Evolutionary conservation across 139 green algal genomes (phyloP), one percentile per base, ranked within the genome.

Genomic region (Choricystis sp.): DNA sequence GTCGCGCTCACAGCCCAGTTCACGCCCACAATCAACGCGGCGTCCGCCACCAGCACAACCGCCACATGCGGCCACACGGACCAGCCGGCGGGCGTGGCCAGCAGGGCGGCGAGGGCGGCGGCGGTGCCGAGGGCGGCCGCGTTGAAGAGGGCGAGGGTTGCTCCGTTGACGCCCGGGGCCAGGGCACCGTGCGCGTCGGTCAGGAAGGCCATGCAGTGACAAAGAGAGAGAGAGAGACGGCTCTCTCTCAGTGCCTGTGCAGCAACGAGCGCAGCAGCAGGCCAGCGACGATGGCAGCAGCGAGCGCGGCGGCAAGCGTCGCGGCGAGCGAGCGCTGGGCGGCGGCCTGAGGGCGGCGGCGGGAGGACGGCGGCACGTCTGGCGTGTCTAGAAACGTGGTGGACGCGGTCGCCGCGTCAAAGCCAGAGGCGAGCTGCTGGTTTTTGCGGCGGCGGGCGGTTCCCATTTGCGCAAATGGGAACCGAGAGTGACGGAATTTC

Each of bases 141-240:
- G 65, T 85, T 85, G 1, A 85, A 29, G 4, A 78, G 40, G 21
- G 80, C 24, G 0, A 86, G 66, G 3, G 79, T 85, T 25, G 74
- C 19, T 19, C 74, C 67, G 31, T 86, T 86, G 5, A 80, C 74
- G 26, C 80, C 80, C 2, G 31, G 58, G 1, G 69, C 55, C 4
- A 85, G 25, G 14, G 75, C 75, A 24, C 80, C 78, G 24, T 57
- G 40, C 3, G 77, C 65, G 31, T 81, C 72, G 21, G 73, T 59
- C 3, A 86, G 56, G 59, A 65, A 76, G 21, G 26, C 30, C n/a
- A n/a, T n/a, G n/a, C n/a, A n/a, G n/a, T n/a, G n/a, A n/a, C n/a
- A n/a, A n/a, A n/a, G n/a, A n/a, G n/a, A n/a, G n/a, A n/a, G n/a
- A n/a, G n/a, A n/a, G n/a, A n/a, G n/a, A n/a, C n/a, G n/a, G n/a